Base-by-base conservation (phyloP, 495 filamentous ascomycete genomes). In the Hyphodiscus hymeniophilus region DNA sequence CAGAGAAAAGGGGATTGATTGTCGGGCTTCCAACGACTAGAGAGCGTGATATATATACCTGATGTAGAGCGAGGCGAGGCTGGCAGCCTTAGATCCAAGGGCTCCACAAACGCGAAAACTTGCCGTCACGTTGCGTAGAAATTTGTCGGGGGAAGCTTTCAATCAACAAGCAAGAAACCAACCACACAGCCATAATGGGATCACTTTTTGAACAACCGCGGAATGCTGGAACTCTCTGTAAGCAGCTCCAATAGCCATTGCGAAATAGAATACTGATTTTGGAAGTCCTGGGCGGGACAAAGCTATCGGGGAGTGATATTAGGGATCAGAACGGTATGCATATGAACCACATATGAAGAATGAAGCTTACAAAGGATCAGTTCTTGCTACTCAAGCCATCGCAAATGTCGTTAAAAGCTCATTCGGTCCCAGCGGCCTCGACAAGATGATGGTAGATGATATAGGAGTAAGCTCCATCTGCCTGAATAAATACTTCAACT, bases 401-500 rank as follows among this genome's bases (percentile, higher is more conserved):
- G 84, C 92, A 65, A 97, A 96, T 82, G 88, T 96, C 44, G 89
- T 99, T 64, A 96, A 95, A 71, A 94, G 85, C 69, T 99, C 92
- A 12, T 99, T 97, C 65, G 92, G 92, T 33, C 92, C 92, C 48
- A 94, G 87, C 50, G 92, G 92, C 28, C 72, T 99, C 55, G 92
- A 99, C 63, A 99, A 99, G 78, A 97, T 99, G 94, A 97, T 99
- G 94, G 94, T 99, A 61, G 92, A 99, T 67, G 92, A 99, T 62
- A 97, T 97, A 64, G 92, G 92, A 59, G 86, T 89, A 77, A 53
- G 82, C 59, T 57, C 47, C 38, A 39, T 47, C 45, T 18, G 23
- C 38, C 40, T 42, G 41, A 42, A 38, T 28, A 45, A 51, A 41
- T 34, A 46, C 30, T 24, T 35, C 38, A 30, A 56, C 32, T 33